phyloP scores from a whole-genome alignment of 2,329 filamentous ascomycete genomes.

The Neonectria punicea region DNA sequence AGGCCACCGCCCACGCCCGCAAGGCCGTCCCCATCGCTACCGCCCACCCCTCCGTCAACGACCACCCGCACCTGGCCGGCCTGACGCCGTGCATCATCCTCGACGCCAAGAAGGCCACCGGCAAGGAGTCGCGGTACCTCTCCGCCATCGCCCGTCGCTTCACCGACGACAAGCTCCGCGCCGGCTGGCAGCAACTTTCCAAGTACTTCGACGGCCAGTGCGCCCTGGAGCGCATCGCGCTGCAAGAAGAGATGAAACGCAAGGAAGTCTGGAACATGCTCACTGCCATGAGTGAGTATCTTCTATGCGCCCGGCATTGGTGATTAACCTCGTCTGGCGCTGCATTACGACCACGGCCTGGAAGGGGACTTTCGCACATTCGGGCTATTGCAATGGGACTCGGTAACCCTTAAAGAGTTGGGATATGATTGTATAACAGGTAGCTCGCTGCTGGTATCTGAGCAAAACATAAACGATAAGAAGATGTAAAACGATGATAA shows the following conservation, averaged over 20 bases:
- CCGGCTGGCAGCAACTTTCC: slow-evolving; percentile 77
- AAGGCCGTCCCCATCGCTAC: slow-evolving; percentile 61
- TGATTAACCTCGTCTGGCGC: slow-evolving; percentile 47
- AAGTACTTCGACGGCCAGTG: slow-evolving; percentile 90
- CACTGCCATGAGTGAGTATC: slow-evolving; percentile 72
- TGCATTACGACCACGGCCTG: not conserved
- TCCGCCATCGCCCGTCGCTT: slow-evolving; percentile 68
- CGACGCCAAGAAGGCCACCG: slow-evolving; percentile 81
- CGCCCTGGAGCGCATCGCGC: slow-evolving; percentile 85
- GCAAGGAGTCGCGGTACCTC: slow-evolving; percentile 79
- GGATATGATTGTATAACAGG: slow-evolving; percentile 31
- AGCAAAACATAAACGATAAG: slow-evolving; percentile 41
- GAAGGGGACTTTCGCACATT: not conserved
- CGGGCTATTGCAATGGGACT: not conserved
- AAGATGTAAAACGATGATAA: slow-evolving; percentile 41
- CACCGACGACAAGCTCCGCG: slow-evolving; percentile 66
- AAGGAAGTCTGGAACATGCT: slow-evolving; percentile 80
- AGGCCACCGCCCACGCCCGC: slow-evolving; percentile 65
- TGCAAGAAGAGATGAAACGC: slow-evolving; percentile 87
- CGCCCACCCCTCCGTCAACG: slow-evolving; percentile 65
- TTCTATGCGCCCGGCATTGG: slow-evolving; percentile 78
- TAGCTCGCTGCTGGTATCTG: slow-evolving; percentile 44
- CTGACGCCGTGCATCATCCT: slow-evolving; percentile 76
- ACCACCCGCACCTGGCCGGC: slow-evolving; percentile 65
- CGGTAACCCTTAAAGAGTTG: slow-evolving; percentile 20